These are phyloP conservation scores for Pluteus cervinus DNA, from an alignment of 768 basidiomycete species.

Conservation along the genomic window DNA sequence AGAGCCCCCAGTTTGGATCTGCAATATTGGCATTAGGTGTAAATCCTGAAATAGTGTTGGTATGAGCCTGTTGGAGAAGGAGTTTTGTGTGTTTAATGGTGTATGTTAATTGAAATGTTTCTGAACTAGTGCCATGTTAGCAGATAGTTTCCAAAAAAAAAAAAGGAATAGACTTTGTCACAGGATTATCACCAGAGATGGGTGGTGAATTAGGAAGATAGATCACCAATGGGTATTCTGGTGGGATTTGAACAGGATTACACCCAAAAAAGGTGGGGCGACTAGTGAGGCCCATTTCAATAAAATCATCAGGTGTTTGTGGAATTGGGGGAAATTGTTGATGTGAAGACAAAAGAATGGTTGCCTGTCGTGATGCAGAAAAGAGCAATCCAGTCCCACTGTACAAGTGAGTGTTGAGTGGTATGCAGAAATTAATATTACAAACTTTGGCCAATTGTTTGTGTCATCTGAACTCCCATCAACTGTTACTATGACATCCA, in stretches of 20 bases:
- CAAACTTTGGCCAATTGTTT: slow-evolving; percentile 65
- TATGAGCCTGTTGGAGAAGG: slow-evolving; percentile 58
- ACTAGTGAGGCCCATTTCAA: slow-evolving; percentile 53
- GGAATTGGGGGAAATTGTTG: slow-evolving; percentile 65
- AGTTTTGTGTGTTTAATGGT: slow-evolving; percentile 42
- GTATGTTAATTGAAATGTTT: slow-evolving; percentile 58
- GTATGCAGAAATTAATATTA: slow-evolving; percentile 6
- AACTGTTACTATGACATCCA: slow-evolving; percentile 75
- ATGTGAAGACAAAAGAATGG: slow-evolving; percentile 41
- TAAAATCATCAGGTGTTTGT: slow-evolving; percentile 40
- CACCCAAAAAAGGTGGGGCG: slow-evolving; percentile 83
- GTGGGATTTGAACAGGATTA: slow-evolving; percentile 38
- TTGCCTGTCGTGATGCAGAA: slow-evolving; percentile 37
- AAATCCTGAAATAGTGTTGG: slow-evolving; percentile 54
- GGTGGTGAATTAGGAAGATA: slow-evolving; percentile 80
- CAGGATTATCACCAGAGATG: slow-evolving; percentile 50
- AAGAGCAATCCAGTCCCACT: slow-evolving; percentile 51
- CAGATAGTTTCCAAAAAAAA: not conserved
- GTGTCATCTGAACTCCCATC: slow-evolving; percentile 58
- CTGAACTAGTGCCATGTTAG: slow-evolving; percentile 21
- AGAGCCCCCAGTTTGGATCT: slow-evolving; percentile 59
- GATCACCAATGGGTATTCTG: slow-evolving; percentile 62
- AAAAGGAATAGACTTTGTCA: slow-evolving; percentile 46
- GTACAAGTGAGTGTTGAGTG: not conserved
- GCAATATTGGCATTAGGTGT: slow-evolving; percentile 48